Evolutionary conservation across 2,329 filamentous ascomycete species (phyloP).

Genomic region (Ploettnerulaceae sp.): DNA sequence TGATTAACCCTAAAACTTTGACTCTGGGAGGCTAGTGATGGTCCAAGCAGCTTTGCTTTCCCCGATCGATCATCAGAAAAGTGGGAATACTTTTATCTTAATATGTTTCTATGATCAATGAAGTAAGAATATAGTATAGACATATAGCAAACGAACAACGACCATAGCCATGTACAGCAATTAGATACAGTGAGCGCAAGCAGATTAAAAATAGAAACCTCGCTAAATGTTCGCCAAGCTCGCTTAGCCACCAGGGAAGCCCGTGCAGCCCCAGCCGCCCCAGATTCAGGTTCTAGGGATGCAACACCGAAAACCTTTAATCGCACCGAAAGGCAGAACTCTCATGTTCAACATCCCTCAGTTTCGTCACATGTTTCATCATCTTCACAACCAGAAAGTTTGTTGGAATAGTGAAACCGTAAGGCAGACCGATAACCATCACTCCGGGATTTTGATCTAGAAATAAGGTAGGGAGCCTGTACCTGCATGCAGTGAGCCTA

Average conservation of each 20-base stretch:
- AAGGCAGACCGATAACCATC: conserved; percentile 1
- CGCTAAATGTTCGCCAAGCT: neutral
- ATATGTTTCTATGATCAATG: too few relatives aligned
- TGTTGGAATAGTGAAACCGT: neutral
- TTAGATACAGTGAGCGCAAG: too few relatives aligned
- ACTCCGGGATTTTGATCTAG: neutral
- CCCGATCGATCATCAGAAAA: too few relatives aligned
- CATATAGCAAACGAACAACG: neutral
- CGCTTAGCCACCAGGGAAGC: neutral
- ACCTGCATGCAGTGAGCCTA: conserved; percentile 14
- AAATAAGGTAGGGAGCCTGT: too few relatives aligned
- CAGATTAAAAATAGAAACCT: neutral
- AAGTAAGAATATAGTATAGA: neutral
- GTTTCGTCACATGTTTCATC: neutral
- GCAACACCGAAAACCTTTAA: neutral
- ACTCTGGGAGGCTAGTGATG: too few relatives aligned
- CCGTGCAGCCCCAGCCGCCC: neutral
- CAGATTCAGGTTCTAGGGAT: neutral
- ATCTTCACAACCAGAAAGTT: neutral
- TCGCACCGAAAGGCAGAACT: neutral
- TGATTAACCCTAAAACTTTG: too few relatives aligned
- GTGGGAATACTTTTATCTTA: too few relatives aligned
- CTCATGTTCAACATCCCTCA: neutral
- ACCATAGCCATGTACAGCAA: too few relatives aligned
- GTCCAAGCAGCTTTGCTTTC: too few relatives aligned